These are phyloP conservation scores for Paulownia fortunei DNA, from an alignment of 257 asterid genomes.

Conservation along the genomic window DNA sequence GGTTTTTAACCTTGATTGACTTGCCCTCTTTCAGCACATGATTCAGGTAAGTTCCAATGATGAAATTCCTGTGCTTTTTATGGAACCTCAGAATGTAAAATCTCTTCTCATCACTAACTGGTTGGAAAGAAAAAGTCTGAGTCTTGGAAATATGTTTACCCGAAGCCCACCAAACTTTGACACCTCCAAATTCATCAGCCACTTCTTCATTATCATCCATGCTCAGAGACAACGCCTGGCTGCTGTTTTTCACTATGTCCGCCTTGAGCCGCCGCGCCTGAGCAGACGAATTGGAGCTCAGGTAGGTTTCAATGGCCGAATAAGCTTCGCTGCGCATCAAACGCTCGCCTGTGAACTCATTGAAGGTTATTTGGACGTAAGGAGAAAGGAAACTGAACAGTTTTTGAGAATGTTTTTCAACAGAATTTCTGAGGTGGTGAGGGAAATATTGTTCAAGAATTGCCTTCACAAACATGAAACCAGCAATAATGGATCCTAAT, in stretches of 20 bases:
- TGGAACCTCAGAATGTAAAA: conserved; percentile 39
- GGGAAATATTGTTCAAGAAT: conserved; percentile 41
- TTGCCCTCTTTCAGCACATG: conserved; percentile 37
- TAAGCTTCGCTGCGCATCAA: conserved; percentile 39
- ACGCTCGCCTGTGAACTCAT: conserved; percentile 48
- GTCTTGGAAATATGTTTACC: conserved; percentile 38
- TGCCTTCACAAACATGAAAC: conserved; percentile 37
- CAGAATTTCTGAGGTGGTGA: conserved; percentile 18
- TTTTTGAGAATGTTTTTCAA: conserved; percentile 21
- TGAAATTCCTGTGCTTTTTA: conserved; percentile 18
- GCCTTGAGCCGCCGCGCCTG: conserved; percentile 47
- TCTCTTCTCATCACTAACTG: conserved; percentile 34
- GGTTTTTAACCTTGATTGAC: conserved; percentile 25
- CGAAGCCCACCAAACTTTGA: conserved; percentile 43
- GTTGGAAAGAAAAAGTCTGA: conserved; percentile 38
- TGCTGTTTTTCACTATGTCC: conserved; percentile 32
- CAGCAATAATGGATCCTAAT: conserved; percentile 37
- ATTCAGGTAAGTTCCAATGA: conserved; percentile 25
- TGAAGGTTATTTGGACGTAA: conserved; percentile 45
- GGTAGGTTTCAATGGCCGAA: conserved; percentile 44
- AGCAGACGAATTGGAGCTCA: conserved; percentile 43
- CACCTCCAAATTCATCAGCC: conserved; percentile 31
- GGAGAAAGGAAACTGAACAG: conserved; percentile 37
- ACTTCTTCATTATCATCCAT: conserved; percentile 47
- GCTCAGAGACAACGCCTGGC: conserved; percentile 32